These are phyloP conservation scores for Phoenix roebelenii DNA, from an alignment of 176 grass and related monocot species.

Conservation along the genomic window DNA sequence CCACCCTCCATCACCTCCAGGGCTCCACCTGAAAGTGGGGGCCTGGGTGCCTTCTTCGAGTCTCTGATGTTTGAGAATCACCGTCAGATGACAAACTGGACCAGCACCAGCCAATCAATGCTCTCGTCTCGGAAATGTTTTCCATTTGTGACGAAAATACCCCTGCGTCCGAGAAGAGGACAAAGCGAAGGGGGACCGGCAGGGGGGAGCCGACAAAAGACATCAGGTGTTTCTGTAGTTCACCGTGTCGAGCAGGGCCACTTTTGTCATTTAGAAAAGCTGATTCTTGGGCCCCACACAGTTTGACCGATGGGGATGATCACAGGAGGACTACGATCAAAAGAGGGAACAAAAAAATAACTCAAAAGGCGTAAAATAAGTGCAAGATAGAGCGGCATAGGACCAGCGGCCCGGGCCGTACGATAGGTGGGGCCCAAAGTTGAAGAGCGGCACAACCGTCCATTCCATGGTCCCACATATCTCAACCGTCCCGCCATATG, in stretches of 20 bases:
- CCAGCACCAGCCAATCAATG: neutral
- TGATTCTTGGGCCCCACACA: neutral
- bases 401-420: no score
- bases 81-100: neutral
- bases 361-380: no score
- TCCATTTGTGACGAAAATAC: constrained; percentile 21
- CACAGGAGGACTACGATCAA: no score
- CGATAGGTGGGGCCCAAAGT: no score
- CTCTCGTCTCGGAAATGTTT: neutral
- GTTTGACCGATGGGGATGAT: constrained; percentile 21
- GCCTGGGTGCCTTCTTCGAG: no score
- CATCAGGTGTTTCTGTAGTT: constrained; percentile 16
- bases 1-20: constrained; percentile 6
- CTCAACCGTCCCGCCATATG: no score
- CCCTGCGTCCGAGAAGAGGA: constrained; percentile 2
- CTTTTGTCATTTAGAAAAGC: constrained; percentile 18
- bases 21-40: no score
- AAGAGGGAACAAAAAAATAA: no score
- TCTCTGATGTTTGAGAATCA: no score
- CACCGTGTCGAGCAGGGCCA: constrained; percentile 7
- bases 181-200: neutral
- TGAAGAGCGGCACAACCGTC: no score
- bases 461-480: no score
- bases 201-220: constrained; percentile 42
- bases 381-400: no score